A percentile compares a stretch with the other conserved stretches of the same genome.
phyloP scores from a whole-genome alignment of 768 basidiomycete genomes.

The Auricularia heimuer region DNA sequence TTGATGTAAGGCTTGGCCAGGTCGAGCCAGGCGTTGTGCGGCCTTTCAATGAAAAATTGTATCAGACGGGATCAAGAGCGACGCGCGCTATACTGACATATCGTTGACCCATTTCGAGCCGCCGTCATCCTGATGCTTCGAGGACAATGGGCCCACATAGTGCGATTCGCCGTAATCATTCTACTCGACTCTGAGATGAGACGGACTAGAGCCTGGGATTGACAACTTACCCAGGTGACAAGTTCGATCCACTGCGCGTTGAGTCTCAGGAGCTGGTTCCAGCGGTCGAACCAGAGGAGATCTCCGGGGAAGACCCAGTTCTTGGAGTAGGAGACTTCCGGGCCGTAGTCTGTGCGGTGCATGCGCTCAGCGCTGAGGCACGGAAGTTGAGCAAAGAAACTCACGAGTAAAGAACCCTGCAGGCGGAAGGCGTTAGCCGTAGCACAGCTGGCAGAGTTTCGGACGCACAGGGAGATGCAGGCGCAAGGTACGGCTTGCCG shows the following conservation, averaged over 20 bases:
- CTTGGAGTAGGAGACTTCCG: neutral
- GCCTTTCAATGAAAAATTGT: neutral
- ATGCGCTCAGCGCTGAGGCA: neutral
- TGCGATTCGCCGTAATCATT: conserved; percentile 1
- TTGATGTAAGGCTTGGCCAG: conserved; percentile 1
- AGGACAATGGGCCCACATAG: neutral
- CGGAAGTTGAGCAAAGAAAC: neutral
- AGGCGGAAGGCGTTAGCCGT: too few relatives aligned
- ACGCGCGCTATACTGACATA: neutral
- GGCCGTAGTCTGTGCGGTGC: neutral
- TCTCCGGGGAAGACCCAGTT: conserved; percentile 1
- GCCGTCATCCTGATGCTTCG: neutral
- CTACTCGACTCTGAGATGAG: neutral
- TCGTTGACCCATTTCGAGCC: conserved; percentile 2
- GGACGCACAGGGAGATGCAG: neutral
- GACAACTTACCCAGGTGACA: neutral
- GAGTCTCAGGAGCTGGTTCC: neutral
- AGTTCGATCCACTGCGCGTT: neutral
- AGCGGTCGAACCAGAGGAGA: neutral
- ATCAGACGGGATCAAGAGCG: neutral
- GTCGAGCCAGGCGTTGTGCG: conserved; percentile 1
- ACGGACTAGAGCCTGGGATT: neutral
- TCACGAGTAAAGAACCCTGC: neutral
- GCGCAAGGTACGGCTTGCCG: neutral
- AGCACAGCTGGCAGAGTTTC: too few relatives aligned